Base-by-base conservation (phyloP, 306 rosid genomes). In the Psophocarpus tetragonolobus region DNA sequence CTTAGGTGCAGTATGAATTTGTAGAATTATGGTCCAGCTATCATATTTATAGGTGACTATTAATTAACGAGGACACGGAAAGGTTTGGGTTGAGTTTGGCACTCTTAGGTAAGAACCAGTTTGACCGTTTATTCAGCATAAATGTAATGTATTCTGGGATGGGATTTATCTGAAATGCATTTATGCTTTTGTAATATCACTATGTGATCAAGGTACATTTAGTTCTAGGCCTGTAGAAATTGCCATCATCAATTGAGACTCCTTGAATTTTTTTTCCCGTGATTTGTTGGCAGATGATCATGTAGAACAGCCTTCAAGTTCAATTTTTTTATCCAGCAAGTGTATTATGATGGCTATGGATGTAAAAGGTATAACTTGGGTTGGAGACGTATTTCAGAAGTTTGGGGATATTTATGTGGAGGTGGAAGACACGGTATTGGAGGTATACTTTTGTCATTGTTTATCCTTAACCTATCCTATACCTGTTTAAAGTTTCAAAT, bases 341-440 rank as follows among this genome's bases (percentile, higher is more conserved):
- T 58, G 81, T 76, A 23, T 67, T 50, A 65, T 63, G 86, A 36
- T 75, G 61, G 29, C 78, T 1, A 91, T 87, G 98, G 97, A 86
- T 15, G 83, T 26, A 53, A 87, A 91, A 78, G 92, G 91, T 68
- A 86, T 91, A 81, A 81, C 90, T 45, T 92, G 96, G 97, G 87
- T 88, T 61, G 96, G 92, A 74, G 76, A 87, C 73, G 69, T 89
- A 24, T 92, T 85, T 69, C 87, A 89, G 80, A 92, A 88, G 76
- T 89, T 95, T 42, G 97, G 91, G 85, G 78, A 87, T 77, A 89
- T 91, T 92, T 90, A 88, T 87, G 76, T 92, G 74, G 98, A 95
- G 74, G 92, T 87, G 54, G 97, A 92, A 81, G 97, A 89, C 56
- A 29, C 85, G 51, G 77, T 89, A 76, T 81, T 88, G 35, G 88